Conservation (phyloP, 2,329 filamentous ascomycete genomes). For the Pseudocercospora vitis region DNA sequence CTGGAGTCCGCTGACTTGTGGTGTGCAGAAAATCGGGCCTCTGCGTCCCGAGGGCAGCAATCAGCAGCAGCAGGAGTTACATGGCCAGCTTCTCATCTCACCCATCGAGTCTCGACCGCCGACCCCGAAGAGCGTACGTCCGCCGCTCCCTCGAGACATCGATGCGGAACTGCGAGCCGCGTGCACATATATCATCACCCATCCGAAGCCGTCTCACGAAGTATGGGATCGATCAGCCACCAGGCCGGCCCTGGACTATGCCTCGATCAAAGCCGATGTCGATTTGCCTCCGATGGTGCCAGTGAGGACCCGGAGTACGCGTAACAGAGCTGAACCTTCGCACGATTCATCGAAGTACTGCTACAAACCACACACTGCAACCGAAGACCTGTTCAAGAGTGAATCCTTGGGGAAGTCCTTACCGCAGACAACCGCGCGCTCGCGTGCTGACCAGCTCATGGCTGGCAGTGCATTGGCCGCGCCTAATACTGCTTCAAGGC, state of each 20-base stretch:
- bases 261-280: constrained; percentile 31
- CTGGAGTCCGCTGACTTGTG: constrained; percentile 7
- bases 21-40: constrained; percentile 12
- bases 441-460: constrained; percentile 35
- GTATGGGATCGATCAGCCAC: constrained; percentile 35
- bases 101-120: constrained; percentile 40
- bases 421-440: constrained; percentile 22
- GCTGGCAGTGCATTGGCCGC: constrained; percentile 11
- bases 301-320: constrained; percentile 19
- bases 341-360: constrained; percentile 23
- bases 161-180: constrained; percentile 49
- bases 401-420: constrained; percentile 12
- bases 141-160: constrained; percentile 43
- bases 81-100: constrained; percentile 21
- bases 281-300: constrained; percentile 2
- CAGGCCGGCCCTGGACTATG: constrained; percentile 38
- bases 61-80: constrained; percentile 13
- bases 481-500: not conserved
- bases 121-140: constrained; percentile 46
- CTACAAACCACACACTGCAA: constrained; percentile 16
- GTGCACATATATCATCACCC: constrained; percentile 46
- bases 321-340: constrained; percentile 13
- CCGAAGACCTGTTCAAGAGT: constrained; percentile 28
- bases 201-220: constrained; percentile 40
- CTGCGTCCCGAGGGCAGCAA: constrained; percentile 12